Evolutionary conservation across 2,329 filamentous ascomycete species (phyloP), one percentile per base, ranked within the genome.

Genomic region (Periglandula ipomoeae): DNA sequence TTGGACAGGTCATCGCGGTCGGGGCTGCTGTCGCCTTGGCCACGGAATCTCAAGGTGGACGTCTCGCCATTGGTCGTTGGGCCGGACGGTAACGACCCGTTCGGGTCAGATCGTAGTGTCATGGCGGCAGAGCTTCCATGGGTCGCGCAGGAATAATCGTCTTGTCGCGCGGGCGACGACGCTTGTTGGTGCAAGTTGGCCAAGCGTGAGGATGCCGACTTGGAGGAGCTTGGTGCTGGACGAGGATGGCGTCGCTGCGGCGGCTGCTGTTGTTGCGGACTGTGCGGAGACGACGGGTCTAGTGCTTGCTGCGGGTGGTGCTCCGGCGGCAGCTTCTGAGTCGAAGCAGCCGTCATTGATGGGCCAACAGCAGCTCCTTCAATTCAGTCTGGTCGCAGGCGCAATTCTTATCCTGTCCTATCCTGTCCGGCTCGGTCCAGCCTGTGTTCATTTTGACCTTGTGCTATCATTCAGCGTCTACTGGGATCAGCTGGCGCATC

Each of bases 101-200:
- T 64, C 46, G 58, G 50, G 46, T 64, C 64, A 38, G 61, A 58
- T 59, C 59, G 59, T 49, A 59, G 56, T 53, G 63, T 61, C 65
- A 66, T 67, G 49, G 55, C 53, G 46, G 58, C 52, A 19, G 49
- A 47, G 55, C 41, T 51, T 52, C 60, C 56, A 55, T 53, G 56
- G 46, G 50, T 44, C 53, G 52, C 50, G 49, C 53, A 48, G 49
- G 46, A 51, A 26, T 47, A 48, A 47, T 57, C 46, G 52, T 52
- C 53, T 42, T 49, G 52, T 50, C 52, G 56, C 55, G 59, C 54
- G 53, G 52, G 57, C 50, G 53, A 50, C 52, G 53, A 50, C 35
- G 54, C 55, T 44, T 50, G 22, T 44, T 48, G 54, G 55, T 52
- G 53, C 38, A 50, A 49, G 51, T 17, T 41, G 17, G 37, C 43